These are phyloP conservation scores for Crithidia acanthocephali DNA, from an alignment of 208 protist species.

Conservation along the genomic window DNA sequence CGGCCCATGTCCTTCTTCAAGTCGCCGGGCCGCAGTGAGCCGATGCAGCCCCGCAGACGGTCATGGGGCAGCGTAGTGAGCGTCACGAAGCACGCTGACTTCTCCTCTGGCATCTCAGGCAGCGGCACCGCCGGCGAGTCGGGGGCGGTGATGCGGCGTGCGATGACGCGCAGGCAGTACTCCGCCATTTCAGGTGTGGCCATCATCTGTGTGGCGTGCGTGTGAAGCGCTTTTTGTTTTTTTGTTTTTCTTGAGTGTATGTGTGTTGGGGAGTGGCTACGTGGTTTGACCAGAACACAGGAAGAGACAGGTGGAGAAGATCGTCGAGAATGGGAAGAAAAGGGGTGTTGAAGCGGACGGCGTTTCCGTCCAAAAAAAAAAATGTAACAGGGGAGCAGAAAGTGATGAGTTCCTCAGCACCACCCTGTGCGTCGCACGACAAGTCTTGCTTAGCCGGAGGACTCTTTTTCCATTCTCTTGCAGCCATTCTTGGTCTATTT, in stretches of 20 bases:
- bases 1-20: conserved; percentile 74
- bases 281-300: too few species aligned
- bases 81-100: conserved; percentile 82
- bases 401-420: too few species aligned
- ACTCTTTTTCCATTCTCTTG: too few species aligned
- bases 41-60: conserved; percentile 87
- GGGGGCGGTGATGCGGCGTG: conserved; percentile 41
- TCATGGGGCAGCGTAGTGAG: conserved; percentile 55
- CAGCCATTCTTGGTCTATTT: too few species aligned
- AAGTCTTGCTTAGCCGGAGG: too few species aligned
- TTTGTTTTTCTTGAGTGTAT: neutral
- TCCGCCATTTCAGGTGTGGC: conserved; percentile 86
- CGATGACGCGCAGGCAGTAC: conserved; percentile 85
- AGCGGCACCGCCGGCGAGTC: conserved; percentile 41
- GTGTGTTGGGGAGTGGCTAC: neutral
- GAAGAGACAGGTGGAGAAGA: neutral
- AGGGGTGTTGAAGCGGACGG: too few species aligned
- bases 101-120: conserved; percentile 58
- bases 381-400: too few species aligned
- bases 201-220: conserved; percentile 21
- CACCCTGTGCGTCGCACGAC: too few species aligned
- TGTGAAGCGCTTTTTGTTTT: neutral
- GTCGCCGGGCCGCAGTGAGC: conserved; percentile 64
- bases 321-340: neutral
- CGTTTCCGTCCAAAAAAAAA: too few species aligned